phyloP scores from a whole-genome alignment of 305 asterid genomes.

The Fraxinus angustifolia region DNA sequence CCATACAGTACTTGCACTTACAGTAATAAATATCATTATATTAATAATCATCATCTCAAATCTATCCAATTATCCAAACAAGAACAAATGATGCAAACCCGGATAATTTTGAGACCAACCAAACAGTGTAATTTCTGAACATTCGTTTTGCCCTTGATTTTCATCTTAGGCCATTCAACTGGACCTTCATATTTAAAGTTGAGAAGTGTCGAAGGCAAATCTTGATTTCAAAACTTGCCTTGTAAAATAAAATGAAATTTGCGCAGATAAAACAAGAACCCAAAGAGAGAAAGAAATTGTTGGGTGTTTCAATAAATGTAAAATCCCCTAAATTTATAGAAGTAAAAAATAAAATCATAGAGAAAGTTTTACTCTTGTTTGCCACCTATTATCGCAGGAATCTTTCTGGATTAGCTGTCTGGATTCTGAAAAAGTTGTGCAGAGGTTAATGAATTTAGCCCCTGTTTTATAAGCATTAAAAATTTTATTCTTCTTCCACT shows the following conservation, averaged over 20 bases:
- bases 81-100: slow-evolving; percentile 6
- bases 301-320: not conserved
- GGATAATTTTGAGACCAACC: slow-evolving; percentile 1
- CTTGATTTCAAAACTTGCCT: not conserved
- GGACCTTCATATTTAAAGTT: slow-evolving; percentile 2
- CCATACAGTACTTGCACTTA: not conserved
- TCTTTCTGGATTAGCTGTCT: not conserved
- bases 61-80: not conserved
- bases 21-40: not conserved
- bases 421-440: not conserved
- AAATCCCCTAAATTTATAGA: not conserved
- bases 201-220: not conserved
- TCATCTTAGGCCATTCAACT: not conserved
- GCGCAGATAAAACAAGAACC: not conserved
- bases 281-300: not conserved
- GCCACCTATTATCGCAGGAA: not conserved
- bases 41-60: not conserved
- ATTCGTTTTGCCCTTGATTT: slow-evolving; percentile 24
- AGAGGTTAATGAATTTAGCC: not conserved
- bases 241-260: not conserved
- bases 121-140: not conserved
- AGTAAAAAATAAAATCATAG: not conserved
- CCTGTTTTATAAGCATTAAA: too few species aligned
- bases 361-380: not conserved
- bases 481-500: too few species aligned